Evolutionary conservation across 345 rosid genomes (phyloP), one percentile per base, ranked within the genome.

Genomic region (Acer saccharum): DNA sequence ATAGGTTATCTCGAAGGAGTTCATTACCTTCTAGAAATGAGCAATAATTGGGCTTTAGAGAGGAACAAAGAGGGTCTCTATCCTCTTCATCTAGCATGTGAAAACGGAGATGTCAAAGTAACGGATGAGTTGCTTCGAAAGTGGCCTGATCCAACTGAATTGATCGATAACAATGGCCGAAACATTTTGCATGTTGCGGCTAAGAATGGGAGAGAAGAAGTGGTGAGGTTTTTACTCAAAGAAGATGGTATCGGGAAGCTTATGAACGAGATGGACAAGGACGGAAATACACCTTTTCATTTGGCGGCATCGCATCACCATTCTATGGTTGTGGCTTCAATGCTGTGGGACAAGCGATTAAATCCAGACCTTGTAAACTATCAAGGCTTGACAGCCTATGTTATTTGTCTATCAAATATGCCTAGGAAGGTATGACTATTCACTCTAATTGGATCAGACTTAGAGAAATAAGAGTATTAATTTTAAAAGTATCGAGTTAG

Each of bases 271-370:
- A 54, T 63, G 7, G 83, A 83, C 0, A 12, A 73, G 39, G 81
- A 83, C 55, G 86, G 83, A 66, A 83, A 83, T 69, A 83, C 83
- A 5, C 79, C 86, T 6, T 39, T 79, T 25, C 86, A 83, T 74
- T 62, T 83, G 77, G 86, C 86, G 8, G 81, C 82, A 0, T 20
- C 35, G 62, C 7, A 68, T 20, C 50, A 52, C 50, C 76, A 79
- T 65, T 74, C 69, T 25, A 23, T 20, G 27, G 69, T 81, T 68
- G 78, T 78, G 17, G 66, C 72, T 12, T 39, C 46, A 60, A 78
- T 84, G 0, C 72, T 77, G 0, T 10, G 77, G 69, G 78, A 76
- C 50, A 50, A 50, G 17, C 8, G 78, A 55, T 73, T 72, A 4
- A 23, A 84, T 20, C 13, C 70, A 5, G 67, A 71, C 27, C 46